These are phyloP conservation scores for Ochromonas danica DNA, from an alignment of 108 stramenopile genomes.

Conservation along the genomic window DNA sequence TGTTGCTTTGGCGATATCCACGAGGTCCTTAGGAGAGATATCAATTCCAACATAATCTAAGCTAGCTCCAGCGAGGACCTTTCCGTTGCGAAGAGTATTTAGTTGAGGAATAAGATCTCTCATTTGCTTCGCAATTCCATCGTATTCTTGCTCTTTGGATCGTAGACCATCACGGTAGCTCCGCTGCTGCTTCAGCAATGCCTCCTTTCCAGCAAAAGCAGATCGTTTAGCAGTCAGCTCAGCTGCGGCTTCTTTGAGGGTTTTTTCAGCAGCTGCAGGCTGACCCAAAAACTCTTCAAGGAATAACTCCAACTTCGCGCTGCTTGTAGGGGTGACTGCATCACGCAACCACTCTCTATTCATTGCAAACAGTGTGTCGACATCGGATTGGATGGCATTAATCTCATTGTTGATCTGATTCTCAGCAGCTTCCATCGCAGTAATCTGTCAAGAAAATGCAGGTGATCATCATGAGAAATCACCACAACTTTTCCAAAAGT, in stretches of 20 bases:
- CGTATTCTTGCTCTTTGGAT: conserved; percentile 57
- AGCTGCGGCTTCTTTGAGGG: not conserved
- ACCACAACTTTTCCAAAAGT: too few relatives aligned
- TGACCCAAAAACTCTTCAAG: too few relatives aligned
- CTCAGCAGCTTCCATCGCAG: too few relatives aligned
- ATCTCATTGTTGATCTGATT: too few relatives aligned
- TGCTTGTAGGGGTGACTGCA: too few relatives aligned
- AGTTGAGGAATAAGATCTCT: conserved; percentile 35
- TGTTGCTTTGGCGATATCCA: not conserved
- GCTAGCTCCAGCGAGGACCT: not conserved
- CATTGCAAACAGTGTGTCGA: too few relatives aligned
- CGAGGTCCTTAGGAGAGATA: not conserved
- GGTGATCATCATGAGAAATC: too few relatives aligned
- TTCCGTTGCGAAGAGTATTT: not conserved
- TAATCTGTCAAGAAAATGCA: too few relatives aligned
- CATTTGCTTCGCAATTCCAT: conserved; percentile 65
- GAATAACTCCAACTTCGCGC: too few relatives aligned
- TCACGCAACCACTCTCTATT: too few relatives aligned
- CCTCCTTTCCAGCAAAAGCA: not conserved
- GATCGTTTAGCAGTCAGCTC: not conserved
- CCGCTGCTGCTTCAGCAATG: not conserved
- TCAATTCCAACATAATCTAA: not conserved
- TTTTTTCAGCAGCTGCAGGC: not conserved
- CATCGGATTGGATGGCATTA: too few relatives aligned
- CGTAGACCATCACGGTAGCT: conserved; percentile 8